These are phyloP conservation scores for Cladophialophora carrionii DNA, from an alignment of 2,329 filamentous ascomycete species.

Conservation along the genomic window DNA sequence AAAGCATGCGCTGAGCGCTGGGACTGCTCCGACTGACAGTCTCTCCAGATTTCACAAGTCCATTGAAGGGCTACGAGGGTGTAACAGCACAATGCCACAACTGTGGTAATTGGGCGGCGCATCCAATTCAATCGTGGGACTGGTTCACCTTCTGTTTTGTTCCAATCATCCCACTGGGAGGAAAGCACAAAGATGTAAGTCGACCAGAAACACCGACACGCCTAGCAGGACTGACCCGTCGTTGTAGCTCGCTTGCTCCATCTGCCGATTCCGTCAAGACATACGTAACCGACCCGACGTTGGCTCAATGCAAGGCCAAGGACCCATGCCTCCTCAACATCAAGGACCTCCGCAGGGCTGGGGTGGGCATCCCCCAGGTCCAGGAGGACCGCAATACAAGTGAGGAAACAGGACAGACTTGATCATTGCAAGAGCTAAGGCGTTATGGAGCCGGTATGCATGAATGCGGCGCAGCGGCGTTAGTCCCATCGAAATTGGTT, in stretches of 20 bases:
- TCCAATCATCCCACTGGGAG: slow-evolving; percentile 42
- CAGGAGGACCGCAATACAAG: slow-evolving; percentile 26
- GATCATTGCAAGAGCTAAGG: slow-evolving; percentile 14
- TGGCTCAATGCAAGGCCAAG: slow-evolving; percentile 33
- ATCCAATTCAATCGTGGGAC: slow-evolving; percentile 51
- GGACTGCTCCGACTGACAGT: slow-evolving; percentile 17
- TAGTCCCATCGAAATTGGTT: neutral
- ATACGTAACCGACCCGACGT: slow-evolving; percentile 37
- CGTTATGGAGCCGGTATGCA: slow-evolving; percentile 19
- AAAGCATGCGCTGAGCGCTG: neutral
- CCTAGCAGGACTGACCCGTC: slow-evolving; percentile 11
- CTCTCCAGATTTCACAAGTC: slow-evolving; percentile 49
- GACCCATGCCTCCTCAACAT: slow-evolving; percentile 22
- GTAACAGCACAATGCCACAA: slow-evolving; percentile 53
- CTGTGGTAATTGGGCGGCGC: slow-evolving; percentile 52
- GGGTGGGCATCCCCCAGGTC: slow-evolving; percentile 82
- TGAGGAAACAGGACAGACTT: slow-evolving; percentile 9
- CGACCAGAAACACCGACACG: neutral
- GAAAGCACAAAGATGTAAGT: slow-evolving; percentile 41
- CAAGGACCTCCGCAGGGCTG: slow-evolving; percentile 71
- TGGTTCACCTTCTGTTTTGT: slow-evolving; percentile 54
- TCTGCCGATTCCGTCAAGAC: slow-evolving; percentile 38
- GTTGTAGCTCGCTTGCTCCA: slow-evolving; percentile 34
- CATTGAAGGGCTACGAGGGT: slow-evolving; percentile 51
- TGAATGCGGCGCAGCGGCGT: neutral